A percentile compares a stretch with the other conserved stretches of the same genome.
Evolutionary conservation across 441 rosid species (phyloP).

Genomic region (Melianthus villosus): DNA sequence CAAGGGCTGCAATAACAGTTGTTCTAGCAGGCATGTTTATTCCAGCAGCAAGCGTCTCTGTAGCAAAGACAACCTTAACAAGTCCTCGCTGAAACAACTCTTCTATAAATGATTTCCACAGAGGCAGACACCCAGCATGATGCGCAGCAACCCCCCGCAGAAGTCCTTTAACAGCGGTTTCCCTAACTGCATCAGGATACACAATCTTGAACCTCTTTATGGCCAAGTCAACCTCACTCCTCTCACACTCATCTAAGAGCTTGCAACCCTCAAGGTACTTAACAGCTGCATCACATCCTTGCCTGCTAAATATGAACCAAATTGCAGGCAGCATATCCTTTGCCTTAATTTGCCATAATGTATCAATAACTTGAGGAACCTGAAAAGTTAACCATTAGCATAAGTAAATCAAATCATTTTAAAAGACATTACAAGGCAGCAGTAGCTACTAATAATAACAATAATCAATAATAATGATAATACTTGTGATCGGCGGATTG

Average conservation of each 20-base stretch:
- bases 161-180: slow-evolving; percentile 71
- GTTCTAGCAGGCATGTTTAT: slow-evolving; percentile 98
- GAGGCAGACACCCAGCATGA: slow-evolving; percentile 94
- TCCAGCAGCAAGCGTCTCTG: slow-evolving; percentile 96
- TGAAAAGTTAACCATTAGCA: slow-evolving; percentile 19
- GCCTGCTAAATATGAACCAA: slow-evolving; percentile 87
- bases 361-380: slow-evolving; percentile 80
- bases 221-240: slow-evolving; percentile 73
- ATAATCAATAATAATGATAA: too few relatives aligned
- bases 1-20: slow-evolving; percentile 63
- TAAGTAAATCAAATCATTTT: background rate
- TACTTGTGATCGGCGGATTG: slow-evolving; percentile 73
- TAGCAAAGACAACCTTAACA: slow-evolving; percentile 84
- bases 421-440: background rate
- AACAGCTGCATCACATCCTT: slow-evolving; percentile 93
- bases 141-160: slow-evolving; percentile 75
- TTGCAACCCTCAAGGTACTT: slow-evolving; percentile 59
- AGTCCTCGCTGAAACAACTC: slow-evolving; percentile 86
- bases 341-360: slow-evolving; percentile 52
- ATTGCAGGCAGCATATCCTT: slow-evolving; percentile 84
- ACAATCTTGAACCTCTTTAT: slow-evolving; percentile 57
- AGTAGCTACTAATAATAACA: background rate
- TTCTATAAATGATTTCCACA: slow-evolving; percentile 87
- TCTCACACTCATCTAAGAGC: slow-evolving; percentile 72
- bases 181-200: slow-evolving; percentile 91